Base-by-base conservation (phyloP, 2,329 filamentous ascomycete species). In the Coniochaeta prunicola region DNA sequence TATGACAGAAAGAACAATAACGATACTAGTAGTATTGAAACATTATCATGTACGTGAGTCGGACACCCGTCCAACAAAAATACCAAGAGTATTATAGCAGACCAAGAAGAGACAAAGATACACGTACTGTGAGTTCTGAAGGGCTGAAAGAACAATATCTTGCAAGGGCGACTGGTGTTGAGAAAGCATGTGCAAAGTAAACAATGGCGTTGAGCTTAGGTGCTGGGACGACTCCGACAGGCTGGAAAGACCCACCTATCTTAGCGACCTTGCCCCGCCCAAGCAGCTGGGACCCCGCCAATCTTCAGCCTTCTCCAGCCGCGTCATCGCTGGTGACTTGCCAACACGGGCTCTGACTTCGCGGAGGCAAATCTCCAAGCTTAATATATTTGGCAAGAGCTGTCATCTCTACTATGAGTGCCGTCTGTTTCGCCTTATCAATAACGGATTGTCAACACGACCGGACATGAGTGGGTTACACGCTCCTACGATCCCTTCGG, bases 401-500 rank as follows among this genome's bases (percentile, higher is more conserved):
- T 28, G 45, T 30, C 45, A 26, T 21, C 45, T 50, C 45, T 50
- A 26, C 24, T 26, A 50, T 50, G 21, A 50, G 45, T 50, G 21
- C n/a, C 13, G 30, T 28, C 45, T 28, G 21, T 26, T 9, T 1
- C 7, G 17, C n/a, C 5, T 21, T 5, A 4, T 50, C 26, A n/a
- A 10, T 28, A 4, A 28, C 45, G 45, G 6, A 50, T 17, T 13
- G 8, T 12, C 45, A 50, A 28, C 45, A 50, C 6, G 12, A 50
- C 7, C 45, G n/a, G 15, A 50, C n/a, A 55, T 45, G 36, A 57
- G 57, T 24, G 53, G 78, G 66, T 68, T 86, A 57, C 81, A 84
- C 67, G 81, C 82, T 61, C 82, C 82, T 2, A 85, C 82, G 10
- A 76, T 85, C 64, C 80, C 88, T 59, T 92, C 92, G 45, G 92